Conservation (phyloP, 192 early-diverging fungal species). For the Linderina pennispora region DNA sequence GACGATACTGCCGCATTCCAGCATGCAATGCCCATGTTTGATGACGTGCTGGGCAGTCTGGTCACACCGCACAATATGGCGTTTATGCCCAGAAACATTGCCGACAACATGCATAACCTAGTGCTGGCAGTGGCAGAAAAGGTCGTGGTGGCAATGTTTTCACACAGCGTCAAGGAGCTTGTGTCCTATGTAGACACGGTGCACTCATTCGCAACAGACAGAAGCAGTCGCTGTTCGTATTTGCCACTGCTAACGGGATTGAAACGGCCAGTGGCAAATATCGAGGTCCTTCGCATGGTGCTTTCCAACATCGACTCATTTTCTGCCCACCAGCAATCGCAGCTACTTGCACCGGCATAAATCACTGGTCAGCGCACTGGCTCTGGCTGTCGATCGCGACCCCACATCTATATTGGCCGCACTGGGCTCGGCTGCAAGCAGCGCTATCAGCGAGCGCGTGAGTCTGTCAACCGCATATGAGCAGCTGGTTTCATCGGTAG, state of each 20-base stretch:
- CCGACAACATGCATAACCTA: constrained; percentile 3
- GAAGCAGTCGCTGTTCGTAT: not conserved
- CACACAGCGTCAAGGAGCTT: constrained; percentile 1
- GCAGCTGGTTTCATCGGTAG: not conserved
- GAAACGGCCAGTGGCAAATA: constrained; percentile 3
- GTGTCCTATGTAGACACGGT: constrained; percentile 9
- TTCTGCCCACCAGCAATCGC: constrained; percentile 14
- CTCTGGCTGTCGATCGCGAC: constrained; percentile 18
- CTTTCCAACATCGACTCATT: constrained; percentile 12
- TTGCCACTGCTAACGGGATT: constrained; percentile 16
- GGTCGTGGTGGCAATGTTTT: constrained; percentile 11
- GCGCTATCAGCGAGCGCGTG: too few relatives aligned
- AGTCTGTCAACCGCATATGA: constrained; percentile 5
- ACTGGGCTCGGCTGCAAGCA: constrained; percentile 5
- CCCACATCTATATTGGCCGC: too few relatives aligned
- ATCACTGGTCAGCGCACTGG: constrained; percentile 15
- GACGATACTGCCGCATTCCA: too few relatives aligned
- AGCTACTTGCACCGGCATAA: constrained; percentile 3
- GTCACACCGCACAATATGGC: not conserved
- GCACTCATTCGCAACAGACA: not conserved
- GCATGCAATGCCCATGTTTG: constrained; percentile 16
- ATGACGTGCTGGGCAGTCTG: constrained; percentile 19
- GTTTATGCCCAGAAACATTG: constrained; percentile 1
- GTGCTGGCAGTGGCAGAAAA: constrained; percentile 9
- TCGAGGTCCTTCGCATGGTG: constrained; percentile 16